phyloP scores from a whole-genome alignment of 345 rosid genomes.

The Hibiscus trionum region DNA sequence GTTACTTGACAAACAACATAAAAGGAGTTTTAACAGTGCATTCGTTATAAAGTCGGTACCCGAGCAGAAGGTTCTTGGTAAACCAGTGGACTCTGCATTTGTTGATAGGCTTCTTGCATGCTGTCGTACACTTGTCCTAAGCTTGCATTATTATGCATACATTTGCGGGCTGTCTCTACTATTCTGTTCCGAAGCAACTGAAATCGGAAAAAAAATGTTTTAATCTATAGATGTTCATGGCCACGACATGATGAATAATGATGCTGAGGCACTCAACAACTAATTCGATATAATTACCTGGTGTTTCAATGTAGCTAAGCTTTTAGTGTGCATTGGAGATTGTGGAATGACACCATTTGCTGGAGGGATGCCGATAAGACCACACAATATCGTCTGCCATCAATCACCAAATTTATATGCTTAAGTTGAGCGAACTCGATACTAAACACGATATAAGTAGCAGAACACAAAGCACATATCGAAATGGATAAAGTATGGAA shows the following conservation, averaged over 20 bases:
- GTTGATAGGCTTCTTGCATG: slow-evolving; percentile 73
- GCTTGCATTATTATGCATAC: slow-evolving; percentile 46
- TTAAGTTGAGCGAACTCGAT: not conserved
- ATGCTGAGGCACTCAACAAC: not conserved
- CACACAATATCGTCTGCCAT: slow-evolving; percentile 59
- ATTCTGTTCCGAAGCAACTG: slow-evolving; percentile 68
- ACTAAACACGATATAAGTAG: not conserved
- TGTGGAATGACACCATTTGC: slow-evolving; percentile 83
- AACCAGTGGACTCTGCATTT: slow-evolving; percentile 63
- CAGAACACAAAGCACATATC: not conserved
- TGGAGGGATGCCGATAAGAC: slow-evolving; percentile 74
- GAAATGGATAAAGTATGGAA: slow-evolving; percentile 1
- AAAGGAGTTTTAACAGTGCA: not conserved
- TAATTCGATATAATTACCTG: slow-evolving; percentile 35
- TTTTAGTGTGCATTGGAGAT: slow-evolving; percentile 83
- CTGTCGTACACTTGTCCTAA: slow-evolving; percentile 57
- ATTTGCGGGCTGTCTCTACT: slow-evolving; percentile 52
- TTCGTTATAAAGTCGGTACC: slow-evolving; percentile 24
- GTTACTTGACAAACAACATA: not conserved
- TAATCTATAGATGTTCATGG: not conserved
- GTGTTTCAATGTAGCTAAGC: slow-evolving; percentile 73
- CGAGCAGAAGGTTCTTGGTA: slow-evolving; percentile 48
- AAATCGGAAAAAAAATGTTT: not conserved
- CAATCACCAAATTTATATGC: slow-evolving; percentile 5
- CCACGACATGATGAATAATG: not conserved